phyloP scores from a whole-genome alignment of 768 basidiomycete genomes.

The Mycena venus region DNA sequence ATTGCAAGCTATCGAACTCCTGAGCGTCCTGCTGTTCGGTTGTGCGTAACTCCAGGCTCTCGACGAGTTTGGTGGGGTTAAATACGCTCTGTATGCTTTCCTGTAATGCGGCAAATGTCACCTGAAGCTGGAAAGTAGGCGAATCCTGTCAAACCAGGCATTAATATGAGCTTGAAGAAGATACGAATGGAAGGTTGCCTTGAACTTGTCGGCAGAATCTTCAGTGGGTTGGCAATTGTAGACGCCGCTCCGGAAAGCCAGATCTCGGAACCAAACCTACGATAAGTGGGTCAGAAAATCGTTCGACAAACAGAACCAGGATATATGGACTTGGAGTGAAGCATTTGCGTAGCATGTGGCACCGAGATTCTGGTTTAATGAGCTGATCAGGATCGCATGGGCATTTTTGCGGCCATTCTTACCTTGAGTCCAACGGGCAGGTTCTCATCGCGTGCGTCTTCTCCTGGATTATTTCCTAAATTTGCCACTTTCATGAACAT shows the following conservation, averaged over 20 bases:
- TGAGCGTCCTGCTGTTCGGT: slow-evolving; percentile 97
- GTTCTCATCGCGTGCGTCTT: slow-evolving; percentile 62
- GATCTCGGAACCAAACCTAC: slow-evolving; percentile 93
- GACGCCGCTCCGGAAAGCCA: slow-evolving; percentile 85
- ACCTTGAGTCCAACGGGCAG: slow-evolving; percentile 87
- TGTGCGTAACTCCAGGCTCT: slow-evolving; percentile 84
- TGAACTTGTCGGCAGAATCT: slow-evolving; percentile 59
- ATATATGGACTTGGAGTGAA: slow-evolving; percentile 79
- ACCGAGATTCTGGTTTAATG: slow-evolving; percentile 81
- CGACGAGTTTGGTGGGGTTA: slow-evolving; percentile 88
- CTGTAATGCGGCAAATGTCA: slow-evolving; percentile 89
- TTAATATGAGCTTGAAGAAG: slow-evolving; percentile 6
- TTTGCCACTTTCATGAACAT: slow-evolving; percentile 66
- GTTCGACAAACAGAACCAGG: background rate
- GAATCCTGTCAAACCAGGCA: slow-evolving; percentile 65
- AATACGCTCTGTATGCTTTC: slow-evolving; percentile 76
- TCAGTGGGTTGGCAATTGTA: slow-evolving; percentile 79
- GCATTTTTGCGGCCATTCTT: slow-evolving; percentile 25
- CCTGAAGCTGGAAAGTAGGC: slow-evolving; percentile 83
- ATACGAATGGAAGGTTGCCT: slow-evolving; percentile 40
- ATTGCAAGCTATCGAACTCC: slow-evolving; percentile 69
- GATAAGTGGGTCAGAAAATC: slow-evolving; percentile 12
- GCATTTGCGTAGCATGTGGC: slow-evolving; percentile 98
- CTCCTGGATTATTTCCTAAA: slow-evolving; percentile 68
- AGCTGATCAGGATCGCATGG: slow-evolving; percentile 2